Percentiles rank a stretch among this genome's conserved stretches.
These are phyloP conservation scores for Ustilago bromivora DNA, from an alignment of 1,284 basidiomycete species.

Conservation along the genomic window DNA sequence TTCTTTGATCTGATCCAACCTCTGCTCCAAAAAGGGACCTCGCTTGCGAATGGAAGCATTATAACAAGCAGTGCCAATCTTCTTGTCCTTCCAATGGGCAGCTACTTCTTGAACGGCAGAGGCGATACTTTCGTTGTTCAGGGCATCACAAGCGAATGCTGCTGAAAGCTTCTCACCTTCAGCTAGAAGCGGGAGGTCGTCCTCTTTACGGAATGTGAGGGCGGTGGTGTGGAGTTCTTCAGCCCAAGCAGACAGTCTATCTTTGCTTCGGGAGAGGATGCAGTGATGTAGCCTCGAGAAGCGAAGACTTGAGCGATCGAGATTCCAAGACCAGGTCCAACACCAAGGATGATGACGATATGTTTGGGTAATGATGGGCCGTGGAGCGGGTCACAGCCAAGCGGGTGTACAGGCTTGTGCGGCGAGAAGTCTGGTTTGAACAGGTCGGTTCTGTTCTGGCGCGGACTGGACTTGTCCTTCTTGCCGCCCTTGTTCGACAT, in stretches of 20 bases:
- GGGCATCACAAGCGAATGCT: slow-evolving; percentile 58
- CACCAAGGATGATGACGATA: slow-evolving; percentile 54
- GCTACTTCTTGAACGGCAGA: slow-evolving; percentile 25
- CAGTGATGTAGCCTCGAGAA: slow-evolving; percentile 52
- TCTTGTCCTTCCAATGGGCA: slow-evolving; percentile 40
- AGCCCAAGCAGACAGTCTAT: slow-evolving; percentile 48
- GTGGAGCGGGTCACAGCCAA: slow-evolving; percentile 47
- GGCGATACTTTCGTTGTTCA: slow-evolving; percentile 38
- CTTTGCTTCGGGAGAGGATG: slow-evolving; percentile 55
- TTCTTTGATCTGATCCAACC: slow-evolving; percentile 38
- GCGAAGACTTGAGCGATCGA: slow-evolving; percentile 55
- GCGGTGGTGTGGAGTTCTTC: slow-evolving; percentile 31
- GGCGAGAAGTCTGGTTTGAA: slow-evolving; percentile 42
- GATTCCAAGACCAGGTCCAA: slow-evolving; percentile 59
- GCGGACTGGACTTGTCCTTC: slow-evolving; percentile 17
- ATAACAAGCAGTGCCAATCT: slow-evolving; percentile 57
- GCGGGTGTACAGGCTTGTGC: slow-evolving; percentile 23
- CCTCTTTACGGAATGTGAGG: slow-evolving; percentile 11
- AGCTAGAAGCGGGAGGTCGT: neutral
- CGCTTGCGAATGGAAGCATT: slow-evolving; percentile 57
- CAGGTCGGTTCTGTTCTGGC: slow-evolving; percentile 38
- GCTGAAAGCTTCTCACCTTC: slow-evolving; percentile 21
- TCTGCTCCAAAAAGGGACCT: slow-evolving; percentile 47
- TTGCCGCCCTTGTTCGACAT: neutral
- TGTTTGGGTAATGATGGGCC: slow-evolving; percentile 46